phyloP scores from a whole-genome alignment of 2,329 filamentous ascomycete genomes.

The Bisporella sp. region DNA sequence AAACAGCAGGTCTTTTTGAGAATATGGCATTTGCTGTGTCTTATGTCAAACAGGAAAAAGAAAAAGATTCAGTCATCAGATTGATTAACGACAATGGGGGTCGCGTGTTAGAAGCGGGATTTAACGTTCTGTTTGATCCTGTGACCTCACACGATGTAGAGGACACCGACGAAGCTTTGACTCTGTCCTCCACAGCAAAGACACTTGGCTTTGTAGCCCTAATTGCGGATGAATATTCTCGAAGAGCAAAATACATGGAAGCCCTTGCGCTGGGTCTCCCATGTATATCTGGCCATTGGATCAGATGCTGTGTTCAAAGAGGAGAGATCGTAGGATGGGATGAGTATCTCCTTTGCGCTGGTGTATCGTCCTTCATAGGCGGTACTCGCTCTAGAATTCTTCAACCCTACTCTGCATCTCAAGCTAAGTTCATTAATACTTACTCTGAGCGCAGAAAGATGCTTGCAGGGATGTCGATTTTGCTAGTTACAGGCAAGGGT shows the following conservation, averaged over 20 bases:
- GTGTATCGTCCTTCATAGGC: slow-evolving; percentile 68
- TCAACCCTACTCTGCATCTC: slow-evolving; percentile 48
- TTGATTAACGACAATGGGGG: slow-evolving; percentile 69
- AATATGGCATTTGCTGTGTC: slow-evolving; percentile 87
- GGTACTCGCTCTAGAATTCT: slow-evolving; percentile 72
- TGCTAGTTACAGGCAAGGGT: slow-evolving; percentile 63
- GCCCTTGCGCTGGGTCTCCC: slow-evolving; percentile 85
- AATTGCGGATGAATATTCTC: slow-evolving; percentile 78
- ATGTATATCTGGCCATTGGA: slow-evolving; percentile 77
- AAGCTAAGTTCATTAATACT: slow-evolving; percentile 48
- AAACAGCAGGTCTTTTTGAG: slow-evolving; percentile 48
- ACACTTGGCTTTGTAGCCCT: slow-evolving; percentile 72
- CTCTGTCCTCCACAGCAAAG: slow-evolving; percentile 44
- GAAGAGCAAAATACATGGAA: slow-evolving; percentile 89
- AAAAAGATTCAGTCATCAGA: slow-evolving; percentile 49
- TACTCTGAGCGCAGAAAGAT: slow-evolving; percentile 55
- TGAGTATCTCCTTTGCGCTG: slow-evolving; percentile 78
- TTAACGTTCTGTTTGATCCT: slow-evolving; percentile 69
- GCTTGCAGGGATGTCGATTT: slow-evolving; percentile 56
- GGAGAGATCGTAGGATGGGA: slow-evolving; percentile 63
- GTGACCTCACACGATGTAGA: slow-evolving; percentile 9
- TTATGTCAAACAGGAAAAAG: slow-evolving; percentile 46
- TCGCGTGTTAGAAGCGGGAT: slow-evolving; percentile 63
- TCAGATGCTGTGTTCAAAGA: slow-evolving; percentile 61
- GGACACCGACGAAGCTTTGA: slow-evolving; percentile 32